Percentiles rank a stretch among this genome's conserved stretches.
Conservation (phyloP, 495 filamentous ascomycete genomes). For the Aspergillus biplanus region DNA sequence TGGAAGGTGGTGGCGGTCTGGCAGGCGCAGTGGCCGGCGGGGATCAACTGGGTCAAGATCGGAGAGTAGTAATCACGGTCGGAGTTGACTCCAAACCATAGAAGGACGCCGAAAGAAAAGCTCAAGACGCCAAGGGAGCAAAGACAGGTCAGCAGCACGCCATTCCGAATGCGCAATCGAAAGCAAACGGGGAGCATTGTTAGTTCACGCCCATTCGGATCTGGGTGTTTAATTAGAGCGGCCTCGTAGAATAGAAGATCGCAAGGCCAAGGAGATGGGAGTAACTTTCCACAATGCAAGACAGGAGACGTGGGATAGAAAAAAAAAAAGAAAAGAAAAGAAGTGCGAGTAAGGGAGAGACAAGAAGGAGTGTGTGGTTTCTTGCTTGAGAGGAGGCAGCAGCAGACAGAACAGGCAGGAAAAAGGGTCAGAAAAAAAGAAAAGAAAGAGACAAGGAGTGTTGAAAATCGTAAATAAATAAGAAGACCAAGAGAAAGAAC, state of each 20-base stretch:
- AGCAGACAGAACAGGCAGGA: background rate
- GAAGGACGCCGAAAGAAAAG: conserved; percentile 26
- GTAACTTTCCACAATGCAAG: background rate
- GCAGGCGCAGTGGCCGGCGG: conserved; percentile 47
- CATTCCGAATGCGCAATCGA: conserved; percentile 30
- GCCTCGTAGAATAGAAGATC: background rate
- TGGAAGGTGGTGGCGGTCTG: conserved; percentile 46
- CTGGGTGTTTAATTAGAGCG: background rate
- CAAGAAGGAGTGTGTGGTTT: background rate
- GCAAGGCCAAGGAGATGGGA: background rate
- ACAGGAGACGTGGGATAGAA: no score
- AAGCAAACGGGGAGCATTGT: conserved; percentile 24
- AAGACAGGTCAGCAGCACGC: conserved; percentile 29
- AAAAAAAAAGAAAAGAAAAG: no score
- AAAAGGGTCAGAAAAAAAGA: background rate
- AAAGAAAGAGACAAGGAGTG: background rate
- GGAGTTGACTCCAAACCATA: conserved; percentile 48
- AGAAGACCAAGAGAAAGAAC: background rate
- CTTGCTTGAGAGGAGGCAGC: background rate
- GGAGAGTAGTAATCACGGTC: conserved; percentile 44
- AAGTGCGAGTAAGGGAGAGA: no score
- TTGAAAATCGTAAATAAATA: background rate
- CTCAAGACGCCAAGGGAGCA: conserved; percentile 27
- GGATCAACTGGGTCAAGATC: conserved; percentile 43
- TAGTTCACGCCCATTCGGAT: conserved; percentile 7